Base-by-base conservation (phyloP, 1,284 basidiomycete genomes). In the Phellinidium pouzarii region DNA sequence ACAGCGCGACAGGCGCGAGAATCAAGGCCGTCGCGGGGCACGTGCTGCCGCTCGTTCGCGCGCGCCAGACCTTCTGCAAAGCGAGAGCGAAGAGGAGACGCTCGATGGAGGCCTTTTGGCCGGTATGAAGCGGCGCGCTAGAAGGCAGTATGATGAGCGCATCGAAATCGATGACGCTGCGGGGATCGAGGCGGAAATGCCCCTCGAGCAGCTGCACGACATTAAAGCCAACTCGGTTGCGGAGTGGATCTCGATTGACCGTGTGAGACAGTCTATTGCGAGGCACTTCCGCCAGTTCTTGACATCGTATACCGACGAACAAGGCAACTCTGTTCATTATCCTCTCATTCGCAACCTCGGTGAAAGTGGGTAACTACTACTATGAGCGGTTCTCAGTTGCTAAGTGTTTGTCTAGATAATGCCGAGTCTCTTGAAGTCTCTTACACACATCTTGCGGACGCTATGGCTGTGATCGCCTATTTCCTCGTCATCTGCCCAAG, bases 361-460 rank as follows among this genome's bases (percentile, higher is more conserved):
- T 69, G 95, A 98, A 80, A 86, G 93, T 94, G 63, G 62, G 88
- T 73, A 1, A 17, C 40, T 49, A 31, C 31, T 36, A 46, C 20
- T 52, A 34, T 31, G 34, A 52, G 11, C 27, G 45, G 25, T 7
- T 4, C 14, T 29, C 42, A 34, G 27, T 25, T 19, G 38, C 36
- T 57, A 20, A 53, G 41, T 40, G 14, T 42, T 25, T 50, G 44
- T 20, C 4, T 58, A 95, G 93, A 87, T 65, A 99, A 99, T 71
- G 84, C 93, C 29, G 96, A 99, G 70, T 97, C 94, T 1, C 82
- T 99, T 54, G 95, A 99, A 68, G 87, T 99, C 17, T 97, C 94
- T 0, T 99, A 94, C 68, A 77, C 92, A 17, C 93, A 99, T 64
- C 80, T 99, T 14, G 86, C 90, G 1, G 74, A 86, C 55, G 87